Evolutionary conservation across 768 basidiomycete species (phyloP).

Genomic region (Russula brevipes): DNA sequence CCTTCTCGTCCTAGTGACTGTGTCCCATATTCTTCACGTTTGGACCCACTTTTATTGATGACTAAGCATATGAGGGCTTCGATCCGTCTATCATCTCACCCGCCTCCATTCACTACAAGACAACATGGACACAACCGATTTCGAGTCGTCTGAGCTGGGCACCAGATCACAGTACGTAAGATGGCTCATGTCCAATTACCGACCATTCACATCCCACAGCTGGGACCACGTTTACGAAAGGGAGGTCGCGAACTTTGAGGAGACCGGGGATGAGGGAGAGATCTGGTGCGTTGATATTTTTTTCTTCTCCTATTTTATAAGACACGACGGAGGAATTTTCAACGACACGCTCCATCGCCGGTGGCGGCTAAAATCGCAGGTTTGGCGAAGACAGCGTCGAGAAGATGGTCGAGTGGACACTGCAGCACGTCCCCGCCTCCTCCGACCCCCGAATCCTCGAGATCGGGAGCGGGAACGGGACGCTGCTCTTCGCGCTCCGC

Average conservation of each 20-base stretch:
- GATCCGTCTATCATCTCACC: too few relatives aligned
- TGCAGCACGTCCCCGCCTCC: constrained; percentile 47
- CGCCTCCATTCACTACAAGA: background rate
- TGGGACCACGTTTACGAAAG: constrained; percentile 75
- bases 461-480: constrained; percentile 77
- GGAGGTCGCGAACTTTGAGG: constrained; percentile 68
- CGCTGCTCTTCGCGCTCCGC: constrained; percentile 62
- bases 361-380: constrained; percentile 39
- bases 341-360: background rate
- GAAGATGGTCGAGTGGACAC: constrained; percentile 75
- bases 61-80: constrained; percentile 1
- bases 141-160: constrained; percentile 70
- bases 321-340: too few relatives aligned
- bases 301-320: background rate
- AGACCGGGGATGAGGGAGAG: constrained; percentile 80
- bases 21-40: background rate
- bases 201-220: constrained; percentile 35
- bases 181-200: background rate
- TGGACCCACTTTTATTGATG: background rate
- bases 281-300: constrained; percentile 51
- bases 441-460: constrained; percentile 57
- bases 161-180: constrained; percentile 67
- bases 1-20: background rate
- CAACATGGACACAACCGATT: constrained; percentile 29
- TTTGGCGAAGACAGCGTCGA: constrained; percentile 71